Evolutionary conservation across 768 basidiomycete genomes (phyloP), one percentile per base, ranked within the genome.

Genomic region (Kockovaella imperatae): DNA sequence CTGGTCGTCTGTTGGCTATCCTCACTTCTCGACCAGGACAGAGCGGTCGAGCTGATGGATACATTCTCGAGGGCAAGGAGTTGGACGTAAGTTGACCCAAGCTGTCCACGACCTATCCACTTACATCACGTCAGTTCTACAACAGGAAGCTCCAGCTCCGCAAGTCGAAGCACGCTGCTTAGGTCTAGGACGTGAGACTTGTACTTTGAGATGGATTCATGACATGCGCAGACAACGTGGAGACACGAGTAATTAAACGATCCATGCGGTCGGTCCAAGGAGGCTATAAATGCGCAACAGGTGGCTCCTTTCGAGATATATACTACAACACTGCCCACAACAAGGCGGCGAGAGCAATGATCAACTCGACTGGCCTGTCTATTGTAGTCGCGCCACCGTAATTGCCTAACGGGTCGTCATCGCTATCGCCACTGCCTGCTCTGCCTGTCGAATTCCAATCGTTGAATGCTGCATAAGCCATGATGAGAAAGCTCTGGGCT

Each of bases 31-130:
- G 95, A 73, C 95, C 95, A 48, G 95, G 95, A 32, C 95, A 99
- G 74, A 86, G 82, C 47, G 95, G 95, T 24, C 89, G 95, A 59
- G 83, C 85, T 49, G 95, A 99, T 73, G 95, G 95, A 44, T 96
- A 97, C 75, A 77, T 99, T 56, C 81, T 99, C 45, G 95, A 99
- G 78, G 95, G 95, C 69, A 90, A 87, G 76, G 95, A 99, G 74
- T 83, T 97, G 47, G 91, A 97, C 80, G 89, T 93, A 60, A 57
- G 65, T 60, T 3, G 20, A 30, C 14, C 18, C 10, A 6, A 32
- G 6, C 17, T 32, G 5, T 13, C 17, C 14, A 21, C 23, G 3
- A 21, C 26, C 11, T 29, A 2, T 7, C 2, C 26, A 31, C 6
- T 18, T 36, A 34, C 25, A 53, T 20, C 35, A 38, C 29, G 57